These are phyloP conservation scores for Ophiostoma tasmaniense DNA, from an alignment of 2,329 filamentous ascomycete species.

Conservation along the genomic window DNA sequence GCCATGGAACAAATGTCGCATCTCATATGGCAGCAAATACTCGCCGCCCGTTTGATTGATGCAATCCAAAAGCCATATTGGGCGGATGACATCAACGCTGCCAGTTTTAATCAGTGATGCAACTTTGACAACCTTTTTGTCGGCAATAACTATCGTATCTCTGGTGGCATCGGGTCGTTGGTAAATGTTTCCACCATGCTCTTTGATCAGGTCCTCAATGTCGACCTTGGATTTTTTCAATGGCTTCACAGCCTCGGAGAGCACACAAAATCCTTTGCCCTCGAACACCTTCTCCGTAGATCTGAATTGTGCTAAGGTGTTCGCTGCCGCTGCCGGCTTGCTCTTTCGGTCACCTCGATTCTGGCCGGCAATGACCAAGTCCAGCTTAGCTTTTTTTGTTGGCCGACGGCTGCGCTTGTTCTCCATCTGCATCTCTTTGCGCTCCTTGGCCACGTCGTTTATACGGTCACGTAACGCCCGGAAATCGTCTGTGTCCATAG, in stretches of 20 bases:
- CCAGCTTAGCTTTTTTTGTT: constrained; percentile 56
- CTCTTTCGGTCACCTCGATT: constrained; percentile 31
- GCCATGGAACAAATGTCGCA: constrained; percentile 63
- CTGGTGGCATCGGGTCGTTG: constrained; percentile 59
- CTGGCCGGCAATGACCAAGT: constrained; percentile 64
- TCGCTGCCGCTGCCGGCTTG: background rate
- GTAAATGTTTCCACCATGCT: constrained; percentile 70
- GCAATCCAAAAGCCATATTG: constrained; percentile 78
- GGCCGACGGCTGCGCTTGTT: constrained; percentile 48
- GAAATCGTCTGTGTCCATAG: constrained; percentile 72
- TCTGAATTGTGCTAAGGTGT: constrained; percentile 32
- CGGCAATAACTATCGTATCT: constrained; percentile 64
- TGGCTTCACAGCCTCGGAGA: constrained; percentile 65
- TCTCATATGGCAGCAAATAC: constrained; percentile 55
- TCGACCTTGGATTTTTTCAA: constrained; percentile 68
- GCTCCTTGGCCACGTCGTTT: constrained; percentile 63
- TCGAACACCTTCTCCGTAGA: constrained; percentile 55
- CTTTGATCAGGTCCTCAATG: constrained; percentile 72
- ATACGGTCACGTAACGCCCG: constrained; percentile 58
- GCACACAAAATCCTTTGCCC: constrained; percentile 70
- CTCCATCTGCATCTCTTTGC: constrained; percentile 67
- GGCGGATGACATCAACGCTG: constrained; percentile 63
- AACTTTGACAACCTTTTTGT: constrained; percentile 73
- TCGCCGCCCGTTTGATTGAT: constrained; percentile 48
- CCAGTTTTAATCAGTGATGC: constrained; percentile 68